Base-by-base conservation (phyloP, 345 rosid genomes). In the Reutealis trisperma region DNA sequence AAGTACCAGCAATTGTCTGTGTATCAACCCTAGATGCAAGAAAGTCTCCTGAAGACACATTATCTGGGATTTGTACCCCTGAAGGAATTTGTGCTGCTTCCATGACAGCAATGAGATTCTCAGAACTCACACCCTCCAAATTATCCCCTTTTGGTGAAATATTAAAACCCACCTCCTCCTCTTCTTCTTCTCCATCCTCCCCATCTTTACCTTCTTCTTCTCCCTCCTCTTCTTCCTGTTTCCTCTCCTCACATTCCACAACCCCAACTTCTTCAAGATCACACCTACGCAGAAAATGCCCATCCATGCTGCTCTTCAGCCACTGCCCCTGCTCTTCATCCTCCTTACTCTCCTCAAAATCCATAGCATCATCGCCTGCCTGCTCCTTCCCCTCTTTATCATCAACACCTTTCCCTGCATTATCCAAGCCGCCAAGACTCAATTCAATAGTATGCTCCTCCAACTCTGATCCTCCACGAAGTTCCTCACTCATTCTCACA, bases 381-480 rank as follows among this genome's bases (percentile, higher is more conserved):
- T 19, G 25, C 24, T 69, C 73, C 76, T 60, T 75, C 19, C 22
- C 82, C 18, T 37, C 72, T 19, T 64, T 72, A 21, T 73, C 79
- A 49, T 7, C 85, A 78, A 58, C 77, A 51, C 79, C 79, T 47
- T 78, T 77, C 69, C 73, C 79, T 49, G 71, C 81, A 82, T 75
- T 82, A 68, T 88, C 91, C 42, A 82, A 78, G 52, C 93, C 90
- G 41, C 85, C 90, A 19, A 93, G 87, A 78, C 88, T 88, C 88
- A 91, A 82, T 68, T 91, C 88, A 73, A 93, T 85, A 37, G 73
- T 84, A 70, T 87, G 85, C 83, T 88, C 98, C 75, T 91, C 92
- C 73, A 85, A 81, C 49, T 83, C 85, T 24, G 60, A 70, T 70
- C 54, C 88, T 76, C 52, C 80, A 71, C 66, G 83, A 72, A 52